Conservation (phyloP, 2,329 filamentous ascomycete species). For the Phialophora verrucosa region DNA sequence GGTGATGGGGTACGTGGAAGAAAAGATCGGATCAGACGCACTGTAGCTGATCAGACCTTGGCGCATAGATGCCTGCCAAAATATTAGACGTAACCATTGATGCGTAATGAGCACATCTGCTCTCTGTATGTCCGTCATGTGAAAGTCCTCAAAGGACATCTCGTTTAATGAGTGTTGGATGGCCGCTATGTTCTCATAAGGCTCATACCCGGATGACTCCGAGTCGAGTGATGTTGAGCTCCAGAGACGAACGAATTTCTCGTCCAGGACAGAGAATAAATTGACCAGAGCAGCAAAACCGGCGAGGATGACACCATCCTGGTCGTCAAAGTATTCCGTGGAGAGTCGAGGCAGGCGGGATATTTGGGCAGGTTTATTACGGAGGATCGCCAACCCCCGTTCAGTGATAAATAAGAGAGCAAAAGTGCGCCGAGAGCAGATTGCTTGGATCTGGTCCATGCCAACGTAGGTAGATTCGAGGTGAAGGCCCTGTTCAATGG, state of each 20-base stretch:
- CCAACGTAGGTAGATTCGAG: slow-evolving; percentile 33
- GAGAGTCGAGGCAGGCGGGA: slow-evolving; percentile 33
- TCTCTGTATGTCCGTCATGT: slow-evolving; percentile 67
- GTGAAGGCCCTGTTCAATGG: slow-evolving; percentile 36
- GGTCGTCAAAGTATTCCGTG: slow-evolving; percentile 38
- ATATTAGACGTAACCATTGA: slow-evolving; percentile 72
- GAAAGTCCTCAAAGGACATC: slow-evolving; percentile 39
- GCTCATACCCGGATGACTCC: slow-evolving; percentile 20
- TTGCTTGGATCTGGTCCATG: slow-evolving; percentile 35
- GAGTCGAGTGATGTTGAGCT: slow-evolving; percentile 28
- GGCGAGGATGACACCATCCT: slow-evolving; percentile 37
- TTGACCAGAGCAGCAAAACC: slow-evolving; percentile 38
- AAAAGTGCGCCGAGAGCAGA: slow-evolving; percentile 39
- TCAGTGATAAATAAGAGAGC: slow-evolving; percentile 40
- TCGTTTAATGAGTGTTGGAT: slow-evolving; percentile 39
- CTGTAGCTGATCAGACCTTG: slow-evolving; percentile 68
- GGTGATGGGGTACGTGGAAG: slow-evolving; percentile 67
- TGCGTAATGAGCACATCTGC: slow-evolving; percentile 71
- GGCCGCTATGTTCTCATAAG: slow-evolving; percentile 36
- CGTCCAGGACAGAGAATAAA: slow-evolving; percentile 39
- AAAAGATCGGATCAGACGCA: slow-evolving; percentile 63
- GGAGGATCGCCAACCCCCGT: slow-evolving; percentile 38
- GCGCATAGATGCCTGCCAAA: slow-evolving; percentile 72
- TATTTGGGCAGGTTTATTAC: slow-evolving; percentile 39
- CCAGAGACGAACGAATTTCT: slow-evolving; percentile 39